phyloP scores from a whole-genome alignment of 805 yeast species.

The Barnettozyma vustinii region DNA sequence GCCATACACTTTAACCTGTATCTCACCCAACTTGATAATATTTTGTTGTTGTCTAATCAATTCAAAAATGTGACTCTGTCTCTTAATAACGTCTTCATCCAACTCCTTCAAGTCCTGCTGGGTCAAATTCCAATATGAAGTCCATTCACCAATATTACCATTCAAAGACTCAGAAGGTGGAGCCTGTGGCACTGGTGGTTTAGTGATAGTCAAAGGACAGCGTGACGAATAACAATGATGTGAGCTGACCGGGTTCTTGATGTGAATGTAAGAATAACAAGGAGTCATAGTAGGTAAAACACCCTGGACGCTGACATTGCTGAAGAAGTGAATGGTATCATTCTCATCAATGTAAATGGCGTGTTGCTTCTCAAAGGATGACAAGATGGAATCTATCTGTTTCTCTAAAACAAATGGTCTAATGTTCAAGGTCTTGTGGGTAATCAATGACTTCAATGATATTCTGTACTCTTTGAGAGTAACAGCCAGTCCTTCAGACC shows the following conservation, averaged over 20 bases:
- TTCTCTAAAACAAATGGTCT: conserved; percentile 46
- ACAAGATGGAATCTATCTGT: conserved; percentile 44
- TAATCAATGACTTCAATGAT: conserved; percentile 45
- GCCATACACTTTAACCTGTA: conserved; percentile 57
- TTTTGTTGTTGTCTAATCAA: conserved; percentile 65
- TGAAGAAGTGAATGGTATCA: conserved; percentile 23
- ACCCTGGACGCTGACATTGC: conserved; percentile 32
- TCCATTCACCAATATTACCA: conserved; percentile 48
- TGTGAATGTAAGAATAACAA: conserved; percentile 39
- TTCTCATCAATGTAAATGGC: conserved; percentile 37
- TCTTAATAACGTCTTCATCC: conserved; percentile 47
- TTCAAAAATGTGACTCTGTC: conserved; percentile 75
- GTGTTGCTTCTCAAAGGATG: conserved; percentile 35
- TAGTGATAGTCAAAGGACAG: conserved; percentile 28
- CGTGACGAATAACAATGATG: conserved; percentile 30
- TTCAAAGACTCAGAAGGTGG: conserved; percentile 13
- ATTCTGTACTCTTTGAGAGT: conserved; percentile 47
- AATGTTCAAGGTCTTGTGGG: conserved; percentile 43
- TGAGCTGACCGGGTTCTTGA: conserved; percentile 3
- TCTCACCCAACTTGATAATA: conserved; percentile 60
- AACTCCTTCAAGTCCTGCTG: conserved; percentile 47
- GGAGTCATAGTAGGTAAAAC: conserved; percentile 39
- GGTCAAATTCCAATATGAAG: conserved; percentile 58
- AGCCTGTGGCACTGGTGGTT: conserved; percentile 19
- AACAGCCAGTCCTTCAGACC: conserved; percentile 50